Conservation (phyloP, 2,329 filamentous ascomycete species). For the Alternaria consortialis region DNA sequence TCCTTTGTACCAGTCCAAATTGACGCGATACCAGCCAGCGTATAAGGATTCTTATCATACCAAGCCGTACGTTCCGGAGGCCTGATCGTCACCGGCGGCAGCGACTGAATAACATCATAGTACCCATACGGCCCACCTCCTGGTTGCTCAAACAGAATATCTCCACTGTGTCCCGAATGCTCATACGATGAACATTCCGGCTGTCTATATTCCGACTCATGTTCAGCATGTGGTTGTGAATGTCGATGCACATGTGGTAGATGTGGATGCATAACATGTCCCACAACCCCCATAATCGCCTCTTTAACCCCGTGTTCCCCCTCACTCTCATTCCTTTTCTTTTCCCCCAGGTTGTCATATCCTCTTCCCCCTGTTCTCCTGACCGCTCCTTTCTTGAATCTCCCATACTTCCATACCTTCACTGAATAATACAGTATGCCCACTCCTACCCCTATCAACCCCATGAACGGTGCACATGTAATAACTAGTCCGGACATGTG, state of each 20-base stretch:
- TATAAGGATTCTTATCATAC: slow-evolving; percentile 10
- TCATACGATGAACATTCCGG: neutral
- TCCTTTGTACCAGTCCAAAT: slow-evolving; percentile 3
- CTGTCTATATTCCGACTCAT: neutral
- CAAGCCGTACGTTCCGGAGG: neutral
- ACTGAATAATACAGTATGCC: slow-evolving; percentile 12
- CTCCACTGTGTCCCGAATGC: neutral
- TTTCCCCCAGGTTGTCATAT: slow-evolving; percentile 9
- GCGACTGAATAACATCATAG: neutral
- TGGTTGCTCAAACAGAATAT: neutral
- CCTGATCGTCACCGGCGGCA: neutral
- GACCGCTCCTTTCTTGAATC: slow-evolving; percentile 5
- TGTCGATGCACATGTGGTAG: neutral
- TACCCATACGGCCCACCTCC: neutral
- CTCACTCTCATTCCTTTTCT: neutral
- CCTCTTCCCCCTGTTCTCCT: slow-evolving; percentile 10
- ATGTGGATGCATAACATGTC: neutral
- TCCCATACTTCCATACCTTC: slow-evolving; percentile 11
- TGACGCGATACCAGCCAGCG: slow-evolving; percentile 5
- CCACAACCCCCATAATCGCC: neutral
- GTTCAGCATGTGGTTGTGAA: neutral
- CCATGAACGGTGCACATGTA: slow-evolving; percentile 10
- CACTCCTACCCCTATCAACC: neutral
- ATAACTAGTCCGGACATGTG: slow-evolving; percentile 1
- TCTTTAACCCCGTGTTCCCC: neutral